A percentile compares a stretch with the other conserved stretches of the same genome.
Conservation (phyloP, 176 grass and related monocot genomes). For the Carex cristatella region DNA sequence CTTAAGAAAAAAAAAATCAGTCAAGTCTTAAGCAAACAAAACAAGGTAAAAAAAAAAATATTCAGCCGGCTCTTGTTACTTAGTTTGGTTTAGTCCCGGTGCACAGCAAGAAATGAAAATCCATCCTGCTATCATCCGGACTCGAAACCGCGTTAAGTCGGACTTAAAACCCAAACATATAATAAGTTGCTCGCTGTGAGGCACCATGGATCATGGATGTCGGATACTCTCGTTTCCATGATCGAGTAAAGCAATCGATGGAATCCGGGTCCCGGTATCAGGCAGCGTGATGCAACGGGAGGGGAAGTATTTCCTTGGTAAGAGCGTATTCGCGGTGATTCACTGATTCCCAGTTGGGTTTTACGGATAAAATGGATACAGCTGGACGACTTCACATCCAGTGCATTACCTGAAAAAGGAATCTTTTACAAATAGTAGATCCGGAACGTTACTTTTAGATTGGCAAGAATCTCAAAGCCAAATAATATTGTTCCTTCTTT, state of each 20-base stretch:
- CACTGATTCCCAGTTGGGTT: background rate
- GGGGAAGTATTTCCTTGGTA: conserved; percentile 4
- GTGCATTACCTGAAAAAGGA: no score
- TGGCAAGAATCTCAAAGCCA: no score
- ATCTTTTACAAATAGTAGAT: no score
- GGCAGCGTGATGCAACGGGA: conserved; percentile 10
- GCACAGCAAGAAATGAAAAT: background rate
- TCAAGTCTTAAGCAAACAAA: no score
- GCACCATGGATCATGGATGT: no score
- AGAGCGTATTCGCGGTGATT: background rate
- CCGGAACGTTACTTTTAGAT: no score
- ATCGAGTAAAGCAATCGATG: background rate
- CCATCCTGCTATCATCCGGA: background rate
- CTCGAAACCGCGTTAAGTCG: conserved; percentile 6
- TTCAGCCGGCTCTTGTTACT: background rate
- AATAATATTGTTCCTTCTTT: no score
- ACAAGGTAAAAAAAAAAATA: no score
- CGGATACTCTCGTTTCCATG: no score
- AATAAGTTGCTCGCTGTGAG: background rate
- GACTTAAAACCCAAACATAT: conserved; percentile 11
- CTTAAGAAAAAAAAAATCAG: no score
- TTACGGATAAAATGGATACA: conserved; percentile 8
- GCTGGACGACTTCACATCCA: background rate
- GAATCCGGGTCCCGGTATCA: background rate
- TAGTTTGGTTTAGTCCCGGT: background rate